Evolutionary conservation across 768 basidiomycete genomes (phyloP).

Genomic region (Cystoderma amianthinum): DNA sequence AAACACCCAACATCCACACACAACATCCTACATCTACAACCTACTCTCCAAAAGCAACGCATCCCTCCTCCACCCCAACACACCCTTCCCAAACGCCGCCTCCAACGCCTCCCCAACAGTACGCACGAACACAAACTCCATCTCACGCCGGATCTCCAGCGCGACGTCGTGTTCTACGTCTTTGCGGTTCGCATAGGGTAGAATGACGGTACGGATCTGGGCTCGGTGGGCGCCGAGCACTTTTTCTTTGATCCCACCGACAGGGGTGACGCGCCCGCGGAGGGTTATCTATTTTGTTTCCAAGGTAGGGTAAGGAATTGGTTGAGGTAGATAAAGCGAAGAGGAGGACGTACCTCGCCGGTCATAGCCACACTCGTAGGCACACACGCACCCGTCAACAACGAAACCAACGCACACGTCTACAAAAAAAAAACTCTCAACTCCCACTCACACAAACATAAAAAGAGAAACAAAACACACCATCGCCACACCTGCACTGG

Average conservation of each 20-base stretch:
- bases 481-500: conserved; percentile 87
- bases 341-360: conserved; percentile 54
- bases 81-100: conserved; percentile 72
- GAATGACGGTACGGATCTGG: conserved; percentile 73
- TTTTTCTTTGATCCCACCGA: conserved; percentile 91
- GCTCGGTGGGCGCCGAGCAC: conserved; percentile 87
- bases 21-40: conserved; percentile 28
- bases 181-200: conserved; percentile 80
- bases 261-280: conserved; percentile 73
- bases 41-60: conserved; percentile 29
- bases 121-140: conserved; percentile 78
- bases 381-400: conserved; percentile 71
- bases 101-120: conserved; percentile 77
- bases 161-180: conserved; percentile 86
- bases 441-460: too few relatives aligned
- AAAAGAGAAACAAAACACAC: too few relatives aligned
- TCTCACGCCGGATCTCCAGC: conserved; percentile 59
- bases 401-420: conserved; percentile 82
- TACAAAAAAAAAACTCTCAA: too few relatives aligned
- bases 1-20: too few relatives aligned
- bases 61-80: conserved; percentile 56
- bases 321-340: background rate
- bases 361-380: conserved; percentile 81
- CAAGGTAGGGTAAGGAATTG: background rate
- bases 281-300: conserved; percentile 85